These are phyloP conservation scores for Botrytis paeoniae DNA, from an alignment of 2,329 filamentous ascomycete species.

Conservation along the genomic window DNA sequence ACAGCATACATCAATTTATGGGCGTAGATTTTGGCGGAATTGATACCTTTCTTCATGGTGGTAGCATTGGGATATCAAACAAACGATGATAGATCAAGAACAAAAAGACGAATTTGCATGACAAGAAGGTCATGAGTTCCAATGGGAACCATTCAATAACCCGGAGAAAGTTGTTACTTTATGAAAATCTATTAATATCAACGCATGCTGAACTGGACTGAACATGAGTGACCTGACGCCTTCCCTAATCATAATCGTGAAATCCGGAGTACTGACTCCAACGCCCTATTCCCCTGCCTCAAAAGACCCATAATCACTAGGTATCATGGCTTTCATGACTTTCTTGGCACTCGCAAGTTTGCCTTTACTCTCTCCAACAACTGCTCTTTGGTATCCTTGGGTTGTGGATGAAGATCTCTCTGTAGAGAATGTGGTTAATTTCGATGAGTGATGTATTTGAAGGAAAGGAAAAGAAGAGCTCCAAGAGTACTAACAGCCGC, in stretches of 20 bases:
- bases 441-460: neutral
- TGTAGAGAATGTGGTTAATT: slow-evolving; percentile 37
- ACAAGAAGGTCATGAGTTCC: neutral
- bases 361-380: slow-evolving; percentile 66
- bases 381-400: slow-evolving; percentile 58
- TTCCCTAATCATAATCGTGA: neutral
- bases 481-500: slow-evolving; percentile 60
- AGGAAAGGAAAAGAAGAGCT: slow-evolving; percentile 2
- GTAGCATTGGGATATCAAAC: neutral
- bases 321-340: neutral
- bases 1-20: neutral
- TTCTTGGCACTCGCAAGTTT: slow-evolving; percentile 53
- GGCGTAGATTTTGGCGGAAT: neutral
- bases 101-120: neutral
- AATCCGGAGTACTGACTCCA: neutral
- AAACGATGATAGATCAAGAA: neutral
- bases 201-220: neutral
- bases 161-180: neutral
- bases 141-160: neutral
- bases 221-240: neutral
- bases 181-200: neutral
- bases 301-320: neutral
- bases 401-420: slow-evolving; percentile 61
- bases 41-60: neutral
- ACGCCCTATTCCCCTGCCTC: neutral